These are phyloP conservation scores for Amaranthus cruentus DNA, from an alignment of 148 eudicot species.

Conservation along the genomic window DNA sequence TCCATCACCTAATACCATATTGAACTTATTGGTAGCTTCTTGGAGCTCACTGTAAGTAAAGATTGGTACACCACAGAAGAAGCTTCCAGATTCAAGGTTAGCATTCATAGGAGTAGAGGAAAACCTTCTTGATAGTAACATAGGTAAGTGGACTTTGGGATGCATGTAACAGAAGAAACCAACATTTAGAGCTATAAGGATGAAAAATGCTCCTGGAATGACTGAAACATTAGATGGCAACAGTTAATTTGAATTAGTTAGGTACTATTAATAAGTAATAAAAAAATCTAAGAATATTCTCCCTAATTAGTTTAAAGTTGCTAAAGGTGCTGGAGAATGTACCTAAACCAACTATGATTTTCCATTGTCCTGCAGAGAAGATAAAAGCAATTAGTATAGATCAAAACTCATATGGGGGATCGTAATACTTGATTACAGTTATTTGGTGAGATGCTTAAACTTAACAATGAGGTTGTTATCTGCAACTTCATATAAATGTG, in stretches of 20 bases:
- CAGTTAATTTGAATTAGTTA: not conserved
- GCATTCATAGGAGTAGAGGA: not conserved
- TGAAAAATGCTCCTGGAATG: constrained; percentile 6
- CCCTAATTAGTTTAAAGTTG: not conserved
- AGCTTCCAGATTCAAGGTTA: constrained; percentile 12
- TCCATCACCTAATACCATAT: not conserved
- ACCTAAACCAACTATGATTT: constrained; percentile 17
- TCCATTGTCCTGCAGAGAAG: constrained; percentile 12
- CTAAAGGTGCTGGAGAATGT: not conserved
- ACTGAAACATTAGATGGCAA: not conserved
- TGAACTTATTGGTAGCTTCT: not conserved
- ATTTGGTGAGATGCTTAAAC: too few relatives aligned
- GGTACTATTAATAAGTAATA: not conserved
- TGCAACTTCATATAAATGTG: too few relatives aligned
- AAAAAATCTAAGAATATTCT: not conserved
- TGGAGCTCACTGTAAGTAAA: not conserved
- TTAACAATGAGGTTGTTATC: too few relatives aligned
- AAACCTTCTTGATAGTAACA: constrained; percentile 10
- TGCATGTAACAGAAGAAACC: constrained; percentile 15
- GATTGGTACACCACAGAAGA: not conserved
- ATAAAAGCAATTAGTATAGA: not conserved
- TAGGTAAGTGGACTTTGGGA: not conserved
- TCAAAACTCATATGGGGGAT: not conserved
- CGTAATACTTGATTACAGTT: too few relatives aligned
- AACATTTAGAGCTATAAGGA: constrained; percentile 5